These are phyloP conservation scores for Ganoderma lingzhi DNA, from an alignment of 1,284 basidiomycete species.

Conservation along the genomic window DNA sequence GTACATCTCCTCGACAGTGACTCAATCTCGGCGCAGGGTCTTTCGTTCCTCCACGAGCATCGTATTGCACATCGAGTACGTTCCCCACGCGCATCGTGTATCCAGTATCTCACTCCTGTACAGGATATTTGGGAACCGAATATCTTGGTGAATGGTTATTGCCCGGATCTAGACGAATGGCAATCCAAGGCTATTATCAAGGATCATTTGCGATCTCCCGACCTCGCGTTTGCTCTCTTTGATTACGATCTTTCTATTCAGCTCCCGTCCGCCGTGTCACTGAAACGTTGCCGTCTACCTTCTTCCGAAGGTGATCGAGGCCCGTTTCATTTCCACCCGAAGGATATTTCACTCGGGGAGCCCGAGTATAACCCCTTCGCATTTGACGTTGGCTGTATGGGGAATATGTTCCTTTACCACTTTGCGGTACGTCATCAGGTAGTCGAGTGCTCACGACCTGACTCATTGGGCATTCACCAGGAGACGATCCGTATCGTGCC, in stretches of 20 bases:
- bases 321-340: neutral
- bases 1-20: neutral
- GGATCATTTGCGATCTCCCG: neutral
- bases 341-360: neutral
- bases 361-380: slow-evolving; percentile 5
- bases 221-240: neutral
- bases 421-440: too few species aligned
- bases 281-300: neutral
- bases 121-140: slow-evolving; percentile 9
- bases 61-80: slow-evolving; percentile 10
- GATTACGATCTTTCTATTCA: slow-evolving; percentile 12
- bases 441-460: too few species aligned
- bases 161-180: neutral
- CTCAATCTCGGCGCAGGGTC: neutral
- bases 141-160: slow-evolving; percentile 4
- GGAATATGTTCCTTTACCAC: too few species aligned
- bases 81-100: too few species aligned
- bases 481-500: too few species aligned
- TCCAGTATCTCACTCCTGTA: too few species aligned
- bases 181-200: neutral
- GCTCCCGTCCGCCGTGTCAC: neutral
- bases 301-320: neutral
- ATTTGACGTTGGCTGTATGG: neutral
- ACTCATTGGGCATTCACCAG: too few species aligned
- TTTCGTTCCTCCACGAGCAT: slow-evolving; percentile 3